Evolutionary conservation across 148 eudicot genomes (phyloP).

Genomic region (Fagopyrum esculentum): DNA sequence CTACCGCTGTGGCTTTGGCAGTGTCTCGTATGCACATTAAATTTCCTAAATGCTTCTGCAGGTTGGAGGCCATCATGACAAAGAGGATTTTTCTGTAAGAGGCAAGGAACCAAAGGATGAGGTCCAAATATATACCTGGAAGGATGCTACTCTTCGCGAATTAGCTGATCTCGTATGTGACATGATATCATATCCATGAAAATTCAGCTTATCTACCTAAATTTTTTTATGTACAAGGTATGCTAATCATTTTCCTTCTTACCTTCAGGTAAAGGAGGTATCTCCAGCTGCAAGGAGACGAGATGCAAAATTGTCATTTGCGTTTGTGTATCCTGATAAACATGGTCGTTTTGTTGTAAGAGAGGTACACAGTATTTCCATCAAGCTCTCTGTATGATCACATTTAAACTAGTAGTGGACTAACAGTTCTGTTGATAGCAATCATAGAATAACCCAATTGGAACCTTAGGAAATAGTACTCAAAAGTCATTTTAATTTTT

Average conservation of each 20-base stretch:
- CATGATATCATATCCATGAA: not conserved
- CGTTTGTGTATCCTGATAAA: constrained; percentile 45
- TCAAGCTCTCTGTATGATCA: not conserved
- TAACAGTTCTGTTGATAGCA: not conserved
- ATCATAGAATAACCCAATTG: not conserved
- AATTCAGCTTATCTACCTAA: not conserved
- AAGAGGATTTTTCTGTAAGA: constrained; percentile 68
- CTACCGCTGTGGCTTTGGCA: not conserved
- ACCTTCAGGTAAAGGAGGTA: constrained; percentile 40
- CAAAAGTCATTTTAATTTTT: not conserved
- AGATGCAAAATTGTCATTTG: constrained; percentile 47
- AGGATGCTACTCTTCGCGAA: constrained; percentile 94
- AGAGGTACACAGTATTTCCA: constrained; percentile 19
- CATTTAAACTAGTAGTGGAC: not conserved
- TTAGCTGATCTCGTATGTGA: constrained; percentile 81
- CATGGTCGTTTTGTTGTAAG: constrained; percentile 35
- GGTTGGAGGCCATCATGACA: constrained; percentile 84
- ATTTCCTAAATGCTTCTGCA: constrained; percentile 20
- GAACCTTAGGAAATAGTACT: not conserved
- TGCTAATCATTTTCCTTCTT: not conserved
- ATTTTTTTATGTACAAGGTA: not conserved
- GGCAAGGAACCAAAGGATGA: constrained; percentile 98
- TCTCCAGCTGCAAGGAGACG: constrained; percentile 44
- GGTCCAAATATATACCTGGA: constrained; percentile 98
- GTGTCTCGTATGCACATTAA: not conserved